These are phyloP conservation scores for Neckera pumila DNA, from an alignment of 225 moss, liverwort and hornwort genomes.

Conservation along the genomic window DNA sequence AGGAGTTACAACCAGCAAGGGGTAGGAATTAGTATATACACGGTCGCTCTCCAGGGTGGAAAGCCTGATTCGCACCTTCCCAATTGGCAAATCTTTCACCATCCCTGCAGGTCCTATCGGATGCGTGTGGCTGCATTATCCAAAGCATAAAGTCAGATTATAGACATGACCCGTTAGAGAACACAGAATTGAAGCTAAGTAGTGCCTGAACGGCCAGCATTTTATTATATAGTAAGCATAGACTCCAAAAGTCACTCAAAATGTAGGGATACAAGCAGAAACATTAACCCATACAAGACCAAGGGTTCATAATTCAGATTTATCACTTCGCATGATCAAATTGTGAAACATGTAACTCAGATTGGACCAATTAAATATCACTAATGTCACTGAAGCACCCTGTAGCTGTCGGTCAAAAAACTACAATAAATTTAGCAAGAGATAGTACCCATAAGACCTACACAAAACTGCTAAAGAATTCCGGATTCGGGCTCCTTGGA, in stretches of 20 bases:
- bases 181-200: not conserved
- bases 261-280: not conserved
- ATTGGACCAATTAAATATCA: not conserved
- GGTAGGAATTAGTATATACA: slow-evolving; percentile 82
- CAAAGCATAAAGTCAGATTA: not conserved
- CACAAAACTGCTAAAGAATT: not conserved
- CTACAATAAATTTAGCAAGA: not conserved
- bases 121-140: slow-evolving; percentile 52
- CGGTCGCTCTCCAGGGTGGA: slow-evolving; percentile 89
- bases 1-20: slow-evolving; percentile 75
- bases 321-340: not conserved
- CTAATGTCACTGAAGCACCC: not conserved
- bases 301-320: not conserved
- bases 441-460: not conserved
- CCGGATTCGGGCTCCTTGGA: too few species aligned
- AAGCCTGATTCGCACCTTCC: slow-evolving; percentile 76
- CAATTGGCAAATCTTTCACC: slow-evolving; percentile 66
- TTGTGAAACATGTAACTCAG: not conserved
- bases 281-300: not conserved
- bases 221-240: not conserved
- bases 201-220: not conserved
- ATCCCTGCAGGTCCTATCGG: slow-evolving; percentile 22
- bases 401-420: not conserved
- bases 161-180: not conserved
- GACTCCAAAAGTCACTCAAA: not conserved